A percentile compares a stretch with the other conserved stretches of the same genome.
phyloP scores from a whole-genome alignment of 768 basidiomycete species.

The Neoboletus subvelutipes region DNA sequence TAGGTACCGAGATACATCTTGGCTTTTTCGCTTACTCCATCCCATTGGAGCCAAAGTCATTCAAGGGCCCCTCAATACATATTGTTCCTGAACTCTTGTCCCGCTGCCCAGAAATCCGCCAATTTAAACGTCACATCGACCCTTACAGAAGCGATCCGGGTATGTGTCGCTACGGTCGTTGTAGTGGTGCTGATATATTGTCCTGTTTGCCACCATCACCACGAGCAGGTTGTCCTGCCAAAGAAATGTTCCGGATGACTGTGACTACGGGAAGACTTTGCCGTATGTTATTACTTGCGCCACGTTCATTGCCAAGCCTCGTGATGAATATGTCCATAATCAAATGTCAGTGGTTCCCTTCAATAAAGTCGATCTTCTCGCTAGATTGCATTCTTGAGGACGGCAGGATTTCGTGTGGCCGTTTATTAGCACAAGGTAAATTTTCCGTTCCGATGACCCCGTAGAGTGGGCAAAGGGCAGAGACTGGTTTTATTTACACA shows the following conservation, averaged over 20 bases:
- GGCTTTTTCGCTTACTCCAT: background rate
- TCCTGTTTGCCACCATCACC: background rate
- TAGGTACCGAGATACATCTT: constrained; percentile 12
- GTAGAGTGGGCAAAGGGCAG: background rate
- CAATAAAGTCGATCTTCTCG: background rate
- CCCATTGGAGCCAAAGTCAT: no score
- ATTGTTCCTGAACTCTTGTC: background rate
- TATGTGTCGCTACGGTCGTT: background rate
- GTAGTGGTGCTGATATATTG: background rate
- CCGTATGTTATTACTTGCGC: background rate
- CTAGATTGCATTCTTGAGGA: background rate
- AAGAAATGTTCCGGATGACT: background rate
- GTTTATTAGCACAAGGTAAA: no score
- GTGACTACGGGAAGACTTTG: constrained; percentile 3
- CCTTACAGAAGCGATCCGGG: no score
- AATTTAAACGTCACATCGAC: no score
- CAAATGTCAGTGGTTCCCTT: background rate
- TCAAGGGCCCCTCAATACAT: no score
- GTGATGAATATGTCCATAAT: background rate
- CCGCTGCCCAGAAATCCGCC: background rate
- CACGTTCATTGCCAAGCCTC: background rate
- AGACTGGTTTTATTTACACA: no score
- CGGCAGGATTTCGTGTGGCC: background rate
- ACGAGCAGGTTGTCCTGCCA: background rate
- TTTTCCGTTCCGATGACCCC: no score